These are phyloP conservation scores for Diplodia mutila DNA, from an alignment of 2,329 filamentous ascomycete species.

Conservation along the genomic window DNA sequence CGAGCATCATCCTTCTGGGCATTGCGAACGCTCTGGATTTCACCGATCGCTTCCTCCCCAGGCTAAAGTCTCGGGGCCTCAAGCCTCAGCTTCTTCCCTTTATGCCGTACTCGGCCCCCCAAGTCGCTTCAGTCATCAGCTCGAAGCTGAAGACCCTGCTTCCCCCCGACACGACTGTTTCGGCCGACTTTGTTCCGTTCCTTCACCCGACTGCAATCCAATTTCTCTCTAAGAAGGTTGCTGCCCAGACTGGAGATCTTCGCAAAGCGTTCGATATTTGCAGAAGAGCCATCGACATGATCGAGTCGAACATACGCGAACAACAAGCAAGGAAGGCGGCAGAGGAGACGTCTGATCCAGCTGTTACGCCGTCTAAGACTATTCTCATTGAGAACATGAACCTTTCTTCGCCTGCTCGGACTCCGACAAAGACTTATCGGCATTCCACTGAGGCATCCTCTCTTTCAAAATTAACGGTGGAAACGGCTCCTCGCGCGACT, in stretches of 20 bases:
- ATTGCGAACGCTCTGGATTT: conserved; percentile 96
- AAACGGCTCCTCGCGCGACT: conserved; percentile 83
- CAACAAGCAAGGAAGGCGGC: conserved; percentile 67
- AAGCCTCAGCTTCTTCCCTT: conserved; percentile 90
- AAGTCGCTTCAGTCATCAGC: conserved; percentile 86
- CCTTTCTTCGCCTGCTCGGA: conserved; percentile 59
- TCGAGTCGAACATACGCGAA: conserved; percentile 80
- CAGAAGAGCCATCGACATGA: conserved; percentile 82
- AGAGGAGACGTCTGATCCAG: conserved; percentile 56
- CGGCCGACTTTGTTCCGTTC: conserved; percentile 73
- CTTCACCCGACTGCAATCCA: conserved; percentile 93
- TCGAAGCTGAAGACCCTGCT: conserved; percentile 78
- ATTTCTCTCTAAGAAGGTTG: conserved; percentile 91
- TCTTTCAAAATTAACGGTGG: conserved; percentile 66
- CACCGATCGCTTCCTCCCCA: conserved; percentile 91
- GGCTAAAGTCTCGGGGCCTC: conserved; percentile 88
- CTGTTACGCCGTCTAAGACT: conserved; percentile 71
- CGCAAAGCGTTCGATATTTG: conserved; percentile 96
- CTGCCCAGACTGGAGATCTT: conserved; percentile 89
- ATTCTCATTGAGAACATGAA: conserved; percentile 83
- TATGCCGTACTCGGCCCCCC: conserved; percentile 83
- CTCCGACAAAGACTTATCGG: conserved; percentile 42
- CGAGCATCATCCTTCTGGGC: conserved; percentile 80
- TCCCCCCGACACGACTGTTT: conserved; percentile 54
- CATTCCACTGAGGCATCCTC: conserved; percentile 41